Base-by-base conservation (phyloP, 2,329 filamentous ascomycete species). In the Pseudogymnoascus sp. region DNA sequence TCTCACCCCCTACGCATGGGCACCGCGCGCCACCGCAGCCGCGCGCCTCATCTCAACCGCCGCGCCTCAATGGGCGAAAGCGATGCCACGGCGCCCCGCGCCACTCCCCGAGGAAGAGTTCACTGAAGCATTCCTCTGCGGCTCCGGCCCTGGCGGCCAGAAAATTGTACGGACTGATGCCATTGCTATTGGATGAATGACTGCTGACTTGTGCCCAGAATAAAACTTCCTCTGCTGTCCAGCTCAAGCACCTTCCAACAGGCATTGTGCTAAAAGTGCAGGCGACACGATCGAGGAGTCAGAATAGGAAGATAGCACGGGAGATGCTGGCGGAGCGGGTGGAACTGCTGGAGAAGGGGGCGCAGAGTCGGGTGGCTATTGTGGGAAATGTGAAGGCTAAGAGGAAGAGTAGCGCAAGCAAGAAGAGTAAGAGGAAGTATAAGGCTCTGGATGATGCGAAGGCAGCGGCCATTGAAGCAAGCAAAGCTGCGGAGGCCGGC, bases 181-280 rank as follows among this genome's bases (percentile, higher is more conserved):
- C 28, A 61, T 62, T 63, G 39, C 16, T 38, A 58, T 38, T 28
- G 36, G 63, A 58, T 55, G 36, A 62, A 55, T 33, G 2, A 33
- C n/a, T 3, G n/a, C 49, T 55, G 12, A 55, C 25, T 19, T 55
- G 9, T 11, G n/a, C 25, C 42, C 65, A 87, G 88, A 99, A 99
- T 77, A 99, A 99, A 84, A 99, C 94, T 25, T 92, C 87, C 67
- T 97, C 91, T 0, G 93, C 93, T 38, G 93, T 97, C 2, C 94
- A 99, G 74, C 81, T 99, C 36, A 94, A 88, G 68, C 94, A 99
- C 75, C 77, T 89, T 14, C 91, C 93, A 5, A 96, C 92, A 0
- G 93, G 93, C 65, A 85, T 97, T 61, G 92, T 97, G 12, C 84
- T 99, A 66, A 99, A 99, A 77, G 93, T 86, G 62, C 94, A 99